A percentile compares a stretch with the other conserved stretches of the same genome.
These are phyloP conservation scores for Pichia deserticola DNA, from an alignment of 805 yeast species.

Conservation along the genomic window DNA sequence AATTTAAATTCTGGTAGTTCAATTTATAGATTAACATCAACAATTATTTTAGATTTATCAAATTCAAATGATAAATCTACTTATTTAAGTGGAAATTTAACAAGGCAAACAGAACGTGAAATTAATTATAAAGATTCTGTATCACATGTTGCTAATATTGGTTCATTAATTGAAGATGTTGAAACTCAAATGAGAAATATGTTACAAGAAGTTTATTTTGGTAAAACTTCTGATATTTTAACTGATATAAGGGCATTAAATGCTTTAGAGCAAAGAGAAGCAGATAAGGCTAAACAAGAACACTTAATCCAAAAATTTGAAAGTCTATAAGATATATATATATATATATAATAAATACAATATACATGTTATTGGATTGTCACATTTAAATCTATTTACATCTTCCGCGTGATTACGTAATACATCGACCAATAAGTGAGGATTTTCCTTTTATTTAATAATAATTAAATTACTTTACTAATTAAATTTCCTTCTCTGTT, in stretches of 20 bases:
- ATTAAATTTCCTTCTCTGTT: too few relatives aligned
- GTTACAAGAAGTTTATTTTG: slow-evolving; percentile 90
- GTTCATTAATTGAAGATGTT: slow-evolving; percentile 77
- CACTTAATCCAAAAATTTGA: slow-evolving; percentile 35
- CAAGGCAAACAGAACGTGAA: slow-evolving; percentile 69
- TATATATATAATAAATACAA: too few relatives aligned
- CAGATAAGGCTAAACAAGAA: slow-evolving; percentile 33
- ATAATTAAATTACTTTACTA: too few relatives aligned
- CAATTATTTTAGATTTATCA: slow-evolving; percentile 72
- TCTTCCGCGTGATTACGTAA: too few relatives aligned
- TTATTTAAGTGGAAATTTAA: slow-evolving; percentile 71
- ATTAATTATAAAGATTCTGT: slow-evolving; percentile 41
- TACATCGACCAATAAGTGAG: too few relatives aligned
- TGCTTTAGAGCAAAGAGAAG: slow-evolving; percentile 28
- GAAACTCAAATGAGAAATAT: slow-evolving; percentile 82
- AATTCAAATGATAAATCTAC: slow-evolving; percentile 23
- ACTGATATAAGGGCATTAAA: slow-evolving; percentile 53
- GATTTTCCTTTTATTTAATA: too few relatives aligned
- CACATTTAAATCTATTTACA: too few relatives aligned
- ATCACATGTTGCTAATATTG: slow-evolving; percentile 80
- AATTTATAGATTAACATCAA: slow-evolving; percentile 71
- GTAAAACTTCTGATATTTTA: slow-evolving; percentile 84
- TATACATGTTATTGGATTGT: too few relatives aligned
- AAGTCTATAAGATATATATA: slow-evolving; percentile 13
- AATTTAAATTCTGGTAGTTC: slow-evolving; percentile 35